Conservation (phyloP, 1,139 yeast species). For the Yamadazyma pseudoaaseri region DNA sequence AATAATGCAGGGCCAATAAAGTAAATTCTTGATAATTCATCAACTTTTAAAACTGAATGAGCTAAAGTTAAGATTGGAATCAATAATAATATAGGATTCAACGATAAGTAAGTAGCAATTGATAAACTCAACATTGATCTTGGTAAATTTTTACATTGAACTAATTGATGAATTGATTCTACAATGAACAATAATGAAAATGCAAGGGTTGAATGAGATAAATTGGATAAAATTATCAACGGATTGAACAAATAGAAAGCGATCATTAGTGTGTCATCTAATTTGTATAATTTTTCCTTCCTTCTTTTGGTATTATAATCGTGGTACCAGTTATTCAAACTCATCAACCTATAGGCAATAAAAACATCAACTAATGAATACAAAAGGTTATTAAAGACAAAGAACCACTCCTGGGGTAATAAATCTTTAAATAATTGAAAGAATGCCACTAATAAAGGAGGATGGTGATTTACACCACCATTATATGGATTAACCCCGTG, state of each 20-base stretch:
- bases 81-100: slow-evolving; percentile 57
- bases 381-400: slow-evolving; percentile 19
- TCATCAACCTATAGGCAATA: slow-evolving; percentile 42
- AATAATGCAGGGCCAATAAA: slow-evolving; percentile 18
- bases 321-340: slow-evolving; percentile 38
- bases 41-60: slow-evolving; percentile 17
- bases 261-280: slow-evolving; percentile 48
- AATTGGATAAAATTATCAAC: slow-evolving; percentile 60
- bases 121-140: slow-evolving; percentile 57
- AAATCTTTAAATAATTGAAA: slow-evolving; percentile 22
- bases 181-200: slow-evolving; percentile 60
- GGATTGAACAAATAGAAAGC: slow-evolving; percentile 81
- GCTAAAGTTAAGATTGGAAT: slow-evolving; percentile 53
- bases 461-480: slow-evolving; percentile 85
- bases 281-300: slow-evolving; percentile 18
- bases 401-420: slow-evolving; percentile 19
- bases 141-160: slow-evolving; percentile 35
- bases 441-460: slow-evolving; percentile 65
- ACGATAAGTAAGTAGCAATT: slow-evolving; percentile 62
- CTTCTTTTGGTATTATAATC: slow-evolving; percentile 24
- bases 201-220: slow-evolving; percentile 66
- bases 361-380: slow-evolving; percentile 44
- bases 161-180: slow-evolving; percentile 48
- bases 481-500: slow-evolving; percentile 67
- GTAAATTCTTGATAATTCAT: slow-evolving; percentile 16